Conservation (phyloP, 1,284 basidiomycete genomes). For the Entoloma clypeatum region DNA sequence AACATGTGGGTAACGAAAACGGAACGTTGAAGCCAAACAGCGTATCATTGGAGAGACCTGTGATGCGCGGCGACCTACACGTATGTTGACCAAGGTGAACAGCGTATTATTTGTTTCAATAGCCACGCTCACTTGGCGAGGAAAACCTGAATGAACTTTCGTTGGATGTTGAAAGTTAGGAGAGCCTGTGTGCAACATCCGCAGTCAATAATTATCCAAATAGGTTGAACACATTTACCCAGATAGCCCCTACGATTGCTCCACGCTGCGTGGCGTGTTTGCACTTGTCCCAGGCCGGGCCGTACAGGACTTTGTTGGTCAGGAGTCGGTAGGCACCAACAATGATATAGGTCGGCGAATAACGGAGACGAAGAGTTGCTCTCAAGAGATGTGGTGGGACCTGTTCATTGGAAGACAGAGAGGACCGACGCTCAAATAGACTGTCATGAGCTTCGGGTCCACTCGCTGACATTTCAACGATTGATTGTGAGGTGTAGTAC, state of each 20-base stretch:
- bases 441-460: slow-evolving; percentile 24
- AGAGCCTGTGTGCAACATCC: slow-evolving; percentile 39
- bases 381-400: slow-evolving; percentile 45
- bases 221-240: slow-evolving; percentile 45
- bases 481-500: no score
- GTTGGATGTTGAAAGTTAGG: slow-evolving; percentile 63
- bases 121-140: slow-evolving; percentile 50
- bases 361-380: slow-evolving; percentile 56
- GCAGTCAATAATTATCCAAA: background rate
- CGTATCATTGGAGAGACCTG: slow-evolving; percentile 60
- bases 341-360: slow-evolving; percentile 70
- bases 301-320: slow-evolving; percentile 59
- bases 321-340: slow-evolving; percentile 73
- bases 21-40: slow-evolving; percentile 63
- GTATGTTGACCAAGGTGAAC: slow-evolving; percentile 33
- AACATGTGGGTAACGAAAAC: slow-evolving; percentile 66
- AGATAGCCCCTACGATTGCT: slow-evolving; percentile 54
- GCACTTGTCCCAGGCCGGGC: slow-evolving; percentile 75
- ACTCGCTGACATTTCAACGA: no score
- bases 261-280: slow-evolving; percentile 64
- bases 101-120: slow-evolving; percentile 17
- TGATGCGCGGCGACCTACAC: slow-evolving; percentile 62
- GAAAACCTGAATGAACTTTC: slow-evolving; percentile 57
- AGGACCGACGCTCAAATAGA: slow-evolving; percentile 21
- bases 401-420: slow-evolving; percentile 25